Conservation (phyloP, 805 yeast species). For the Wickerhamia fluorescens region DNA sequence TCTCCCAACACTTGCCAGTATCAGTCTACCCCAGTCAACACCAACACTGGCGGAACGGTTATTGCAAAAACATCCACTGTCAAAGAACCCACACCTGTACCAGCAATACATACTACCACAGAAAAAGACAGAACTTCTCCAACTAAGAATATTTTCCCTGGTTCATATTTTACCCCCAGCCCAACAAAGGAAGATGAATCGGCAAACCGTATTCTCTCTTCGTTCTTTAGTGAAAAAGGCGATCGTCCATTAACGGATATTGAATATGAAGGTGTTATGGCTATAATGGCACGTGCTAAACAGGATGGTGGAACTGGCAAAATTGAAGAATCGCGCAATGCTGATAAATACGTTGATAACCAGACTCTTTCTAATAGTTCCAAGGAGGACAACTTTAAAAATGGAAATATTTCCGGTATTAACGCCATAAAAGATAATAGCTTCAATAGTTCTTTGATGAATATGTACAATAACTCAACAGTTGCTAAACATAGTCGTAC, state of each 20-base stretch:
- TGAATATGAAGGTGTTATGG: constrained; percentile 76
- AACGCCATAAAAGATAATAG: no score
- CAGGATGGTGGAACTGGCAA: constrained; percentile 1
- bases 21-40: no score
- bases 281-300: constrained; percentile 31
- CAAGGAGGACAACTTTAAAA: background rate
- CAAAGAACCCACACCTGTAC: constrained; percentile 2
- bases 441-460: no score
- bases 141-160: no score
- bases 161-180: no score
- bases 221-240: constrained; percentile 71
- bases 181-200: constrained; percentile 8
- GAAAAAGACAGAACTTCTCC: no score
- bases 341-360: background rate
- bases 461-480: no score
- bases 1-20: constrained; percentile 4
- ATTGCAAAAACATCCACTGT: constrained; percentile 1
- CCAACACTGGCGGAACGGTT: constrained; percentile 2
- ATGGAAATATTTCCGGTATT: background rate
- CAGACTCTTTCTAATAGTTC: background rate
- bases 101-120: no score
- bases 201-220: constrained; percentile 54
- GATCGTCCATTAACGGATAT: constrained; percentile 62
- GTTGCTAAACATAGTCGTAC: no score
- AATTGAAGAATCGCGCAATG: background rate